Evolutionary conservation across 2,329 filamentous ascomycete species (phyloP), one percentile per base, ranked within the genome.

Genomic region (Venturiaceae sp.): DNA sequence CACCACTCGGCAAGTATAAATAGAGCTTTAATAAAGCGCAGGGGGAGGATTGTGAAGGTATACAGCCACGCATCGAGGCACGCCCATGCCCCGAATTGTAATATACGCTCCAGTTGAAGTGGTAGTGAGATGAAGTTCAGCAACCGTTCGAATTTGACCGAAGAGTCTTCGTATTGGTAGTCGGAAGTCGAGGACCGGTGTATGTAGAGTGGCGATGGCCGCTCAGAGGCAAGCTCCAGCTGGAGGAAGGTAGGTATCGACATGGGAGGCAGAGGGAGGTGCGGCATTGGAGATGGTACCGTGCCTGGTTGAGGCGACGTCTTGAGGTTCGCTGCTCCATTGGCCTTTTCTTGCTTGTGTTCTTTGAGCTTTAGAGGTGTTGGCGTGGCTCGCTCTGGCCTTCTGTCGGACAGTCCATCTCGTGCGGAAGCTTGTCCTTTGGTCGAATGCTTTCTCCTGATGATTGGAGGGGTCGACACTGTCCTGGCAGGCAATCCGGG

Each of bases 41-140:
- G 80, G 0, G 94, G 94, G 0, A 99, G 77, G 47, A 99, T 96
- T 0, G 94, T 99, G 66, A 99, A 95, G 0, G 90, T 95, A 73
- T 96, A 94, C 1, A 99, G 81, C 91, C 92, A 99, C 1, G 92
- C 88, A 70, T 99, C 94, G 5, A 99, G 78, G 72, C 94, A 99
- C 6, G 92, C 92, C 34, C 97, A 74, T 0, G 89, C 86, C 6
- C 94, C 94, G 72, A 99, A 97, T 60, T 85, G 84, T 5, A 99
- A 80, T 0, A 92, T 87, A 50, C 87, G 82, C 73, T 99, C 94
- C 5, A 99, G 79, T 61, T 87, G 88, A 0, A 84, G 81, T 0
- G 92, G 91, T 3, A 99, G 75, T 28, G 91, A 77, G 5, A 99
- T 73, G 61, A 96, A 95, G 69, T 97, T 97, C 63, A 90, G 81